Evolutionary conservation across 805 yeast genomes (phyloP).

Genomic region (Yarrowia bubula): DNA sequence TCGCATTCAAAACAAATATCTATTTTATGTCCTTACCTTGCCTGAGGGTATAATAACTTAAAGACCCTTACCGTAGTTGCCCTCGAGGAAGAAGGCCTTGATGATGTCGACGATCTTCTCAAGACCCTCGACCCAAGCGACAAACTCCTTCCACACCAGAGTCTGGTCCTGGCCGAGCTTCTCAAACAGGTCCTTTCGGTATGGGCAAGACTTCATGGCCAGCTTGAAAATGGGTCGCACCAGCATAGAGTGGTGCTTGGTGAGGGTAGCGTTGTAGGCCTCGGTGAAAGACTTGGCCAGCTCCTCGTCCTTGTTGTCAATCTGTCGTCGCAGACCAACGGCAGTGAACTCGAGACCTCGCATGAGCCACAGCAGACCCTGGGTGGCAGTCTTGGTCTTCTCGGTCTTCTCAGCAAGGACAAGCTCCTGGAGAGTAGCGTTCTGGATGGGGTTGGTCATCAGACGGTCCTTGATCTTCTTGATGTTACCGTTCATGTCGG

Average conservation of each 20-base stretch:
- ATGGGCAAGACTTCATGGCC: conserved; percentile 95
- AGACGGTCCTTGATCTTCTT: conserved; percentile 67
- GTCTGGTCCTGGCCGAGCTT: conserved; percentile 77
- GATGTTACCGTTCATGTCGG: conserved; percentile 85
- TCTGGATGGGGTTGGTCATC: conserved; percentile 59
- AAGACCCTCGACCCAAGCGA: conserved; percentile 71
- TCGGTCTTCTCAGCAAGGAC: conserved; percentile 68
- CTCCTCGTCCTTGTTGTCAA: conserved; percentile 60
- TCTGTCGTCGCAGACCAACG: conserved; percentile 77
- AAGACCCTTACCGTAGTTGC: conserved; percentile 86
- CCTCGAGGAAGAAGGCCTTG: conserved; percentile 70
- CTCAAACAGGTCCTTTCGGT: conserved; percentile 77
- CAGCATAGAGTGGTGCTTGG: conserved; percentile 77
- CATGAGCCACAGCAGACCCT: conserved; percentile 83
- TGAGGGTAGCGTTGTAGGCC: conserved; percentile 77
- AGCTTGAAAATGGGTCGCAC: conserved; percentile 83
- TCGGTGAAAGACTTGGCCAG: conserved; percentile 75
- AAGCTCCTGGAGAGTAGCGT: conserved; percentile 73
- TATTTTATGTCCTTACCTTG: conserved; percentile 12
- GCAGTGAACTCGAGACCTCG: conserved; percentile 87
- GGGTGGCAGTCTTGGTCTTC: conserved; percentile 77
- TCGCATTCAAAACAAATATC: not conserved
- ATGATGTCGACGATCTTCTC: conserved; percentile 71
- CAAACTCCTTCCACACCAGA: conserved; percentile 62
- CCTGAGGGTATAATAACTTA: conserved; percentile 40